Evolutionary conservation across 2,329 filamentous ascomycete genomes (phyloP), one percentile per base, ranked within the genome.

Genomic region (Pseudogymnoascus verrucosus): DNA sequence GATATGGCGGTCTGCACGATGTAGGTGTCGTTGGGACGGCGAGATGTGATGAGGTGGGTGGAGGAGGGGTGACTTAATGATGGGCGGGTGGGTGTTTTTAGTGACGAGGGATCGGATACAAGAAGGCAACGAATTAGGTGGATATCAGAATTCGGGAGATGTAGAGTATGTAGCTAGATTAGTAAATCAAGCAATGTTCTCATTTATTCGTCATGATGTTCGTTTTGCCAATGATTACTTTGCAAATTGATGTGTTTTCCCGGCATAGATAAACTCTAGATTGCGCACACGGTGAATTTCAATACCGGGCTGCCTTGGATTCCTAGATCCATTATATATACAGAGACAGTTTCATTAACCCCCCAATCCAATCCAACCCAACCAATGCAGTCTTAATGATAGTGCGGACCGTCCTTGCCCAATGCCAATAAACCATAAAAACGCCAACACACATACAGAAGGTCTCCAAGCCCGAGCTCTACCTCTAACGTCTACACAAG

Each of bases 381-480:
- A 16, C 51, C 28, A 26, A 57, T 57, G 51, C 28, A 34, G 8
- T n/a, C 26, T 34, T 57, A 57, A 57, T 21, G 51, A 57, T 8
- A 57, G 51, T 57, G 28, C 26, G 51, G 51, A 34, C 28, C 51
- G 1, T 57, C n/a, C 47, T 19, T 57, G 4, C 26, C 26, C 47
- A 8, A 57, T 34, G 47, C 47, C 26, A 26, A 34, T 57, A 57
- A 57, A 34, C 51, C 51, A 34, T n/a, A 34, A 57, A 34, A 57
- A 57, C 51, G 51, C 51, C 51, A 57, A 57, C 51, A 57, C n/a
- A 57, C 51, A 57, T 57, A 57, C 28, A 57, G 5, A 14, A 57
- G 10, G 51, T 57, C 28, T 11, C 26, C 26, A 19, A 57, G 51
- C 51, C 67, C 11, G 67, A 69, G 36, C 67, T 69, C 64, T 65